Conservation (phyloP, 2,329 filamentous ascomycete genomes). For the Calonectria montana region DNA sequence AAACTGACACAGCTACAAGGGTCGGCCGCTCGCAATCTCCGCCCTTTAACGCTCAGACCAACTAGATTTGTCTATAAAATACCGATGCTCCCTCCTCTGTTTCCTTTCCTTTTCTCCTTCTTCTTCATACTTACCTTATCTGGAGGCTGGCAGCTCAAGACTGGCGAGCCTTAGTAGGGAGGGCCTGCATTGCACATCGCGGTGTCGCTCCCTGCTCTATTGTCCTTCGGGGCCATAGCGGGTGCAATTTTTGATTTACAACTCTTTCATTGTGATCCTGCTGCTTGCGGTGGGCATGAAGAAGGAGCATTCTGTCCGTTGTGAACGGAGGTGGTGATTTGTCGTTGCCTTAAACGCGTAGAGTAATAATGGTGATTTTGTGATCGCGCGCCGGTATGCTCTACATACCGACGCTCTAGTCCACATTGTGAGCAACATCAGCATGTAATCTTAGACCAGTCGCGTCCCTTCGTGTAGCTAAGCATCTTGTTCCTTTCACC, state of each 20-base stretch:
- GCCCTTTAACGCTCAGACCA: neutral
- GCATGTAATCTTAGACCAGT: too few relatives aligned
- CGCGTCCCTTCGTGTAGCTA: too few relatives aligned
- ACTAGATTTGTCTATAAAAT: neutral
- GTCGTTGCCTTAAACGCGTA: too few relatives aligned
- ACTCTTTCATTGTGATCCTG: slow-evolving; percentile 55
- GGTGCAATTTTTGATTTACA: slow-evolving; percentile 65
- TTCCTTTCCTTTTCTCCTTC: slow-evolving; percentile 47
- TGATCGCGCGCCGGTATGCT: too few relatives aligned
- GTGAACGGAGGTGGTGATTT: too few relatives aligned
- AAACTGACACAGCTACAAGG: too few relatives aligned
- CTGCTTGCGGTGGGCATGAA: neutral
- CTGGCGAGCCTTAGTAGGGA: slow-evolving; percentile 54
- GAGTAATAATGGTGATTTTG: too few relatives aligned
- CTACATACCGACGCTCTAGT: too few relatives aligned
- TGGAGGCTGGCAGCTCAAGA: slow-evolving; percentile 58
- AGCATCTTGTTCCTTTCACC: too few relatives aligned
- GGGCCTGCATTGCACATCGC: slow-evolving; percentile 65
- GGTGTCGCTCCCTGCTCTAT: neutral
- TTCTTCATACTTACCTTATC: slow-evolving; percentile 68
- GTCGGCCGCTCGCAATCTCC: too few relatives aligned
- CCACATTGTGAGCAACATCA: too few relatives aligned
- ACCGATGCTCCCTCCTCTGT: neutral
- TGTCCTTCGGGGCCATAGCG: slow-evolving; percentile 62
- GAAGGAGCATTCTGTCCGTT: neutral